Evolutionary conservation across 176 grass and related monocot genomes (phyloP).

Genomic region (Phragmites australis): DNA sequence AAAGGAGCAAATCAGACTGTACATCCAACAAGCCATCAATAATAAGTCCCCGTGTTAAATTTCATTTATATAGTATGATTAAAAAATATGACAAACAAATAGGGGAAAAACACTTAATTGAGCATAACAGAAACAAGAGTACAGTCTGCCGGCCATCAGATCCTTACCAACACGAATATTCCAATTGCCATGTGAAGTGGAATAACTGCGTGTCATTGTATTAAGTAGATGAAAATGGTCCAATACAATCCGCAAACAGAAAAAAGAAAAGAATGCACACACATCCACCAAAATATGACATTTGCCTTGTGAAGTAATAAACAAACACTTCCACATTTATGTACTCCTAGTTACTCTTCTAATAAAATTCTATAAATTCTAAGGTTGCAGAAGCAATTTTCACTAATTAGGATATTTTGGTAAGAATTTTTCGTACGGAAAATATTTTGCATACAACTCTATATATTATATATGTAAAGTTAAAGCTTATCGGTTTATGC

Average conservation of each 20-base stretch:
- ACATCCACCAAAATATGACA: too few relatives aligned
- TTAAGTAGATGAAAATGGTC: too few relatives aligned
- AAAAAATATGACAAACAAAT: conserved; percentile 22
- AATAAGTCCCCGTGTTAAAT: background rate
- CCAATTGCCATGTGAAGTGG: conserved; percentile 28
- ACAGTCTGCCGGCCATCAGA: background rate
- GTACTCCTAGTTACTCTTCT: background rate
- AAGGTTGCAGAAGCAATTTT: conserved; percentile 3
- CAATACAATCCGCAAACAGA: too few relatives aligned
- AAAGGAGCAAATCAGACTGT: conserved; percentile 4
- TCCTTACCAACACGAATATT: conserved; percentile 18
- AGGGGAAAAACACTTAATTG: conserved; percentile 3
- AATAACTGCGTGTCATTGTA: too few relatives aligned
- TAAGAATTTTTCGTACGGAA: conserved; percentile 4
- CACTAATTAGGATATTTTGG: background rate
- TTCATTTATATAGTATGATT: conserved; percentile 10
- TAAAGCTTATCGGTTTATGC: conserved; percentile 16
- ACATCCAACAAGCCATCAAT: conserved; percentile 19
- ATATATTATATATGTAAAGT: background rate
- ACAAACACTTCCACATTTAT: conserved; percentile 14
- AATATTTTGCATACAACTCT: conserved; percentile 10
- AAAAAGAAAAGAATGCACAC: too few relatives aligned
- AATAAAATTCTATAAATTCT: conserved; percentile 22
- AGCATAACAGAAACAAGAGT: conserved; percentile 12
- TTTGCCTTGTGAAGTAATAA: too few relatives aligned